A percentile compares a stretch with the other conserved stretches of the same genome.
Evolutionary conservation across 2,329 filamentous ascomycete genomes (phyloP).

Genomic region (Trichoderma polysporum): DNA sequence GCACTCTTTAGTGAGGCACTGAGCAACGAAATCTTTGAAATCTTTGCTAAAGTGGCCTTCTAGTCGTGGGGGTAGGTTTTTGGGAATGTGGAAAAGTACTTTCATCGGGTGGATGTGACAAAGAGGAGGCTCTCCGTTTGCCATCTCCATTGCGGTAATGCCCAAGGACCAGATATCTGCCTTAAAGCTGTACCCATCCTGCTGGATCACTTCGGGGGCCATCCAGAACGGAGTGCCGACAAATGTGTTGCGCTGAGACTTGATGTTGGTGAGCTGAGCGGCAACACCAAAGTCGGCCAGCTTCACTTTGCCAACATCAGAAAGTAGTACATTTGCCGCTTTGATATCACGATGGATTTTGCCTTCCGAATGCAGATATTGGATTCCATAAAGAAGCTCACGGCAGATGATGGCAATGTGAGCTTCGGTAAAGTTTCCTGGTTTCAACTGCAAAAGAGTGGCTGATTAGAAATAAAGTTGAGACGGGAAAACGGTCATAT

Average conservation of each 20-base stretch:
- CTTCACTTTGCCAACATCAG: slow-evolving; percentile 86
- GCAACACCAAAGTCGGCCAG: slow-evolving; percentile 96
- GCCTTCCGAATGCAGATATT: slow-evolving; percentile 89
- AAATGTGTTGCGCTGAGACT: slow-evolving; percentile 95
- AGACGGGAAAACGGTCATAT: background rate
- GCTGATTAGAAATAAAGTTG: slow-evolving; percentile 15
- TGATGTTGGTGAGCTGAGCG: slow-evolving; percentile 94
- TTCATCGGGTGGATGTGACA: slow-evolving; percentile 90
- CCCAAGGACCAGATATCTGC: slow-evolving; percentile 92
- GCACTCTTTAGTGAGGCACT: slow-evolving; percentile 90
- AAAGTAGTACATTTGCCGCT: slow-evolving; percentile 93
- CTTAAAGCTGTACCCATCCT: slow-evolving; percentile 80
- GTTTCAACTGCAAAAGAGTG: slow-evolving; percentile 68
- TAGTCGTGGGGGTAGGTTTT: slow-evolving; percentile 78
- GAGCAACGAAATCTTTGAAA: slow-evolving; percentile 90
- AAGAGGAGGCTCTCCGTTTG: slow-evolving; percentile 84
- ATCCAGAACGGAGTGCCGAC: slow-evolving; percentile 98
- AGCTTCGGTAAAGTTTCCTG: slow-evolving; percentile 80
- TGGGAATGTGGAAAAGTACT: slow-evolving; percentile 86
- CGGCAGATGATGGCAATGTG: slow-evolving; percentile 95
- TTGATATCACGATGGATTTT: slow-evolving; percentile 98
- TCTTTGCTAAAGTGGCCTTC: slow-evolving; percentile 85
- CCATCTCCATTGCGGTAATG: slow-evolving; percentile 88
- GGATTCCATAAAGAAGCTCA: slow-evolving; percentile 83
- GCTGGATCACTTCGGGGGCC: slow-evolving; percentile 92